A percentile compares a stretch with the other conserved stretches of the same genome.
These are phyloP conservation scores for Ustilaginoidea virens DNA, from an alignment of 2,329 filamentous ascomycete species.

Conservation along the genomic window DNA sequence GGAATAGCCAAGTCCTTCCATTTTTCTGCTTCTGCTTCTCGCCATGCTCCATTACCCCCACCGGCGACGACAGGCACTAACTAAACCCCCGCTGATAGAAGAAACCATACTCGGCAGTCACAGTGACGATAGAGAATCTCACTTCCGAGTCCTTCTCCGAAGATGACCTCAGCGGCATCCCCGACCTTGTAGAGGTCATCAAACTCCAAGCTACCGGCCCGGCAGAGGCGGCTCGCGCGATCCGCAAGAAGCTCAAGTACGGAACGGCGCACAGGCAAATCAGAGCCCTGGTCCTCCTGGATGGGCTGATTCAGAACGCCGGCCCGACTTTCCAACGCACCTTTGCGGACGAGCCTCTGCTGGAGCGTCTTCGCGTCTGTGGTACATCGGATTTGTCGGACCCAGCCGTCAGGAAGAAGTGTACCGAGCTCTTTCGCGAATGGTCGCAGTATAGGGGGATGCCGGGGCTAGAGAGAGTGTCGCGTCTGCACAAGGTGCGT, in stretches of 20 bases:
- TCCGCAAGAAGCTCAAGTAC: constrained; percentile 98
- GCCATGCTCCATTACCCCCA: no score
- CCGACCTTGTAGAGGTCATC: constrained; percentile 88
- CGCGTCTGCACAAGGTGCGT: constrained; percentile 69
- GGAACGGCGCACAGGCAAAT: constrained; percentile 88
- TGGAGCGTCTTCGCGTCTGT: constrained; percentile 80
- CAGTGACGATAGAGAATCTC: constrained; percentile 78
- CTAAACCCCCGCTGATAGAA: constrained; percentile 17
- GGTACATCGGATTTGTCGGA: constrained; percentile 77
- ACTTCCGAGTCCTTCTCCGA: constrained; percentile 83
- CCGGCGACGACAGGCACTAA: constrained; percentile 2
- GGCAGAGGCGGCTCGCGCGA: constrained; percentile 74
- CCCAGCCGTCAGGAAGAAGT: constrained; percentile 74
- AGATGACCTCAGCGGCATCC: constrained; percentile 81
- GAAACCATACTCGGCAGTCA: constrained; percentile 85
- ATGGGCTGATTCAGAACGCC: constrained; percentile 89
- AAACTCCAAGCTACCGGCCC: constrained; percentile 78
- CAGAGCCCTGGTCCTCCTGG: constrained; percentile 73
- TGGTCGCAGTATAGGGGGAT: constrained; percentile 81
- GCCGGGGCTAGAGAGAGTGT: constrained; percentile 64
- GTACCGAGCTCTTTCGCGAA: constrained; percentile 68
- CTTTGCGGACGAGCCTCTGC: constrained; percentile 79
- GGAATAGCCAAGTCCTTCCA: no score
- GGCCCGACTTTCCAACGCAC: constrained; percentile 72
- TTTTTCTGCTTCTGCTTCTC: no score